Evolutionary conservation across 305 asterid species (phyloP).

Genomic region (Fraxinus nigra): DNA sequence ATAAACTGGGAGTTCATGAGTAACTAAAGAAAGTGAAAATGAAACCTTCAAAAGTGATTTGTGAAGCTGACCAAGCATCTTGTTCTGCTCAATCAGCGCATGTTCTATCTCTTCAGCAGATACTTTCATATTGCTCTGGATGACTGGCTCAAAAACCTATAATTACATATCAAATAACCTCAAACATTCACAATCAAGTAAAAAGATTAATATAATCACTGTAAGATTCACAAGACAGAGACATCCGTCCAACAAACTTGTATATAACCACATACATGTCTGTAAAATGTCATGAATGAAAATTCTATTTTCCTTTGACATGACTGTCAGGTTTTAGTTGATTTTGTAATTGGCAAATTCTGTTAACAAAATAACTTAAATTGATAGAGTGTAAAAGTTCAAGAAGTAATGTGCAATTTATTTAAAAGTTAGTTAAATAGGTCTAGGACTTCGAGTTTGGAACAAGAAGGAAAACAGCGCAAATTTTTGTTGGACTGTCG

Average conservation of each 20-base stretch:
- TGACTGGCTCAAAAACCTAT: slow-evolving; percentile 73
- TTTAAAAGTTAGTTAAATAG: too few relatives aligned
- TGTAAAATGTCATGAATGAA: neutral
- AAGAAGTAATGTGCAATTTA: too few relatives aligned
- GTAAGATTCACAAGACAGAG: neutral
- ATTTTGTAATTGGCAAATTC: too few relatives aligned
- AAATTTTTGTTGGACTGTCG: too few relatives aligned
- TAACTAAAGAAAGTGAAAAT: neutral
- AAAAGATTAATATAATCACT: slow-evolving; percentile 5
- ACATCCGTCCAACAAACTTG: neutral
- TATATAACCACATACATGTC: neutral
- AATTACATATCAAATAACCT: slow-evolving; percentile 2
- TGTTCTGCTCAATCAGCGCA: slow-evolving; percentile 66
- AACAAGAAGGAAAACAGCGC: too few relatives aligned
- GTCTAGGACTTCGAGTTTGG: too few relatives aligned
- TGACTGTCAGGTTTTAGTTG: too few relatives aligned
- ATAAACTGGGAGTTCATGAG: neutral
- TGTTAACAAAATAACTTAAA: too few relatives aligned
- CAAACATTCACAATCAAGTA: neutral
- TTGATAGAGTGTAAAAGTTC: too few relatives aligned
- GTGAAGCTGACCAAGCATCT: slow-evolving; percentile 70
- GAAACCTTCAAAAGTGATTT: slow-evolving; percentile 67
- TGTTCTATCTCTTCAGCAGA: slow-evolving; percentile 85
- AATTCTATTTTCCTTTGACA: neutral
- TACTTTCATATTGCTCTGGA: slow-evolving; percentile 47